Evolutionary conservation across 2,329 filamentous ascomycete species (phyloP).

Genomic region (Aphanocladium album): DNA sequence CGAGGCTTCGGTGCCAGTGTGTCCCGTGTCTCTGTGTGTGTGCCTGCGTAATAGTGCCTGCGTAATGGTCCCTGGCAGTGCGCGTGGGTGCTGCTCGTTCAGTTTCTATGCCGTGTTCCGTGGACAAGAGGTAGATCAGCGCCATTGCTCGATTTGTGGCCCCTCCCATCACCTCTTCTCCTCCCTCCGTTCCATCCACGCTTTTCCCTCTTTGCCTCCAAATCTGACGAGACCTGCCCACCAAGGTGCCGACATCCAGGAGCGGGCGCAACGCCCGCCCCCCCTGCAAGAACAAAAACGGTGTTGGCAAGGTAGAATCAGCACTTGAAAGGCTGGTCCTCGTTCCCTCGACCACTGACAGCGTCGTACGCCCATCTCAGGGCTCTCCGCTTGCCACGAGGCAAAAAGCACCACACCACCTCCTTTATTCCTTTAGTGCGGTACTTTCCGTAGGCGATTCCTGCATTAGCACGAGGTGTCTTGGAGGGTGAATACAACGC

Average conservation of each 20-base stretch:
- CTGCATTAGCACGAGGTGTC: not conserved
- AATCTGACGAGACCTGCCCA: slow-evolving; percentile 6
- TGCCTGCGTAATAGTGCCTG: not conserved
- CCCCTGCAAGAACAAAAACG: not conserved
- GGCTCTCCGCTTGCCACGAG: not conserved
- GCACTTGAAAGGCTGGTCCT: not conserved
- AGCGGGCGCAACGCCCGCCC: slow-evolving; percentile 7
- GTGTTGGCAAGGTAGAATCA: not conserved
- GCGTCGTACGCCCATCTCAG: no score
- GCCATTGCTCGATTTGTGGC: not conserved
- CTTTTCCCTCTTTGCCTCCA: not conserved
- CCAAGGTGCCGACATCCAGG: slow-evolving; percentile 2
- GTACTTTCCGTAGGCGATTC: slow-evolving; percentile 5
- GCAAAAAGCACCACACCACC: not conserved
- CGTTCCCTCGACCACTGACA: not conserved
- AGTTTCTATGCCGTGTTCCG: slow-evolving; percentile 9
- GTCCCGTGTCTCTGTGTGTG: not conserved
- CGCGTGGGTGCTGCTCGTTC: slow-evolving; percentile 5
- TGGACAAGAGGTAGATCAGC: not conserved
- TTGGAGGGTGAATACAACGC: slow-evolving; percentile 9
- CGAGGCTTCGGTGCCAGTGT: not conserved
- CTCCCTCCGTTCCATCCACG: not conserved
- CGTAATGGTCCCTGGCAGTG: not conserved
- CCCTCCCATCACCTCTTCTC: no score
- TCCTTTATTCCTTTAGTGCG: not conserved